A percentile compares a stretch with the other conserved stretches of the same genome.
Conservation (phyloP, 2,329 filamentous ascomycete species). For the Aspergillus floridensis region DNA sequence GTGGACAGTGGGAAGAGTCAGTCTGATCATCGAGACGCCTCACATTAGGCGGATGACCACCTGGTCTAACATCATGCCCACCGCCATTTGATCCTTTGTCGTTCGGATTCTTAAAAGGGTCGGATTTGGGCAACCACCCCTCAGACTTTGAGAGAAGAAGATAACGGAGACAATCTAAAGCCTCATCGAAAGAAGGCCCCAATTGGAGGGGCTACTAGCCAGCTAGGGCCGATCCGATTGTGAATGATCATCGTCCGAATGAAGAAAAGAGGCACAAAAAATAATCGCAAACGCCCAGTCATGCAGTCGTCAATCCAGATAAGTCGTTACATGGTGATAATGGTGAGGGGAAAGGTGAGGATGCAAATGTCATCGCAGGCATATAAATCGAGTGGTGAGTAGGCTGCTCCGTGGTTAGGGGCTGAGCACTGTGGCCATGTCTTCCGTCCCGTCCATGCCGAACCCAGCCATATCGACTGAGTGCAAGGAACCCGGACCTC, state of each 20-base stretch:
- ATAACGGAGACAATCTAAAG: slow-evolving; percentile 4
- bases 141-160: not conserved
- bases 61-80: slow-evolving; percentile 11
- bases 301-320: slow-evolving; percentile 42
- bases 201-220: slow-evolving; percentile 36
- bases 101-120: not conserved
- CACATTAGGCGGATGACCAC: slow-evolving; percentile 9
- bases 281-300: slow-evolving; percentile 37
- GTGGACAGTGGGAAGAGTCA: slow-evolving; percentile 1
- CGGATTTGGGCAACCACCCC: not conserved
- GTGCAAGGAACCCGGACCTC: slow-evolving; percentile 44
- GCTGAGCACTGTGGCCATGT: slow-evolving; percentile 37
- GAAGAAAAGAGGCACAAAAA: slow-evolving; percentile 14
- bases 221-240: slow-evolving; percentile 33
- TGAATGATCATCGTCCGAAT: slow-evolving; percentile 12
- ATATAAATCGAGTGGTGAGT: slow-evolving; percentile 18
- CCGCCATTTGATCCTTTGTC: slow-evolving; percentile 12
- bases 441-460: slow-evolving; percentile 39
- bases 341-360: not conserved
- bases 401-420: slow-evolving; percentile 27
- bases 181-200: slow-evolving; percentile 20
- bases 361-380: slow-evolving; percentile 32
- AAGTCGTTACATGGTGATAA: slow-evolving; percentile 40
- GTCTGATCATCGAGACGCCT: slow-evolving; percentile 13
- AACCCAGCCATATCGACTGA: slow-evolving; percentile 48